Evolutionary conservation across 2,329 filamentous ascomycete species (phyloP).

Genomic region (Microthyrium microscopicum): DNA sequence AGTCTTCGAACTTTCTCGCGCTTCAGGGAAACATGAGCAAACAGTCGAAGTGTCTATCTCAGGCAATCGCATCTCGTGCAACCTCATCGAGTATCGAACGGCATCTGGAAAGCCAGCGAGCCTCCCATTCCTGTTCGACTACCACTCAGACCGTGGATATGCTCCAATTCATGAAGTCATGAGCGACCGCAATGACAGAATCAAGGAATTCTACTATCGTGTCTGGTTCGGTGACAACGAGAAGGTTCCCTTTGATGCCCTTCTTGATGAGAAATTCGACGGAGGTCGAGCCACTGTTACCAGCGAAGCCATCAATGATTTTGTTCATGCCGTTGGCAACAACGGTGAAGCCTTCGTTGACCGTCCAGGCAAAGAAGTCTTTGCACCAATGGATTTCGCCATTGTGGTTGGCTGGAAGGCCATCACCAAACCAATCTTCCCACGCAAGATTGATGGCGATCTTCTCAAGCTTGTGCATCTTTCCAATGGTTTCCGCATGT

Average conservation of each 20-base stretch:
- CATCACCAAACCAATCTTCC: slow-evolving; percentile 98
- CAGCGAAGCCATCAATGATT: slow-evolving; percentile 88
- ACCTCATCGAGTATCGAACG: slow-evolving; percentile 84
- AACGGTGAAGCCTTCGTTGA: slow-evolving; percentile 96
- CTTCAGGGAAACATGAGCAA: slow-evolving; percentile 63
- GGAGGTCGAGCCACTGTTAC: slow-evolving; percentile 79
- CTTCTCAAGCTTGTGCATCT: slow-evolving; percentile 90
- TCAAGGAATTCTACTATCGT: slow-evolving; percentile 98
- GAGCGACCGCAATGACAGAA: slow-evolving; percentile 87
- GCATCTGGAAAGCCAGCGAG: slow-evolving; percentile 69
- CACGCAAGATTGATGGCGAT: slow-evolving; percentile 87
- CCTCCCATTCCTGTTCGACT: slow-evolving; percentile 74
- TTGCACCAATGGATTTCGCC: slow-evolving; percentile 95
- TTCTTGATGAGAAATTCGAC: slow-evolving; percentile 76
- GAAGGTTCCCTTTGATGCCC: slow-evolving; percentile 62
- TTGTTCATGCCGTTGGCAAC: slow-evolving; percentile 97
- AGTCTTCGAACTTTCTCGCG: slow-evolving; percentile 73
- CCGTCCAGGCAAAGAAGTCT: slow-evolving; percentile 81
- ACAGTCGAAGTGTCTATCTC: slow-evolving; percentile 65
- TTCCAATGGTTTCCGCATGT: slow-evolving; percentile 96
- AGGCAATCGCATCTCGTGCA: slow-evolving; percentile 64
- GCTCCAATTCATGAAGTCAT: slow-evolving; percentile 97
- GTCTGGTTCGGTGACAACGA: slow-evolving; percentile 84
- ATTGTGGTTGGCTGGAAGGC: slow-evolving; percentile 99
- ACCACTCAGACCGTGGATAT: slow-evolving; percentile 89